Percentiles rank a stretch among this genome's conserved stretches.
Conservation (phyloP, 2,329 filamentous ascomycete species). For the Botrytis pseudocinerea region DNA sequence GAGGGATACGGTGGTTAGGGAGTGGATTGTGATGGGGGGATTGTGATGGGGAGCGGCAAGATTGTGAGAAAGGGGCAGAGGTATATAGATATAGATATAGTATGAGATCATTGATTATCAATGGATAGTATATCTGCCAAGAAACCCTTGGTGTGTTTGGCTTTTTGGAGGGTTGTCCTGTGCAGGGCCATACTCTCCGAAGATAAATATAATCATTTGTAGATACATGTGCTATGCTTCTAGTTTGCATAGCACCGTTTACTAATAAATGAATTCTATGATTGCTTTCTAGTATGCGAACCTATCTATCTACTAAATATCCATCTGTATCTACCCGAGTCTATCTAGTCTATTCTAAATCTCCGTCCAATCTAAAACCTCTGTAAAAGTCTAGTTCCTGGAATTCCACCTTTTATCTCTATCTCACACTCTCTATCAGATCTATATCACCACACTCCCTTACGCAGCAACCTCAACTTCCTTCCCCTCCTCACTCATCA, state of each 20-base stretch:
- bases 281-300: neutral
- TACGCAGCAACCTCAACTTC: neutral
- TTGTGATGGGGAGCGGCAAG: neutral
- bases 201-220: neutral
- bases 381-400: too few relatives aligned
- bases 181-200: neutral
- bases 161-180: neutral
- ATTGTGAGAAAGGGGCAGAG: neutral
- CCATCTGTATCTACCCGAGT: neutral
- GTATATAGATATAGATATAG: neutral
- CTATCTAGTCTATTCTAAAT: neutral
- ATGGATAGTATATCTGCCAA: neutral
- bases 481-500: neutral
- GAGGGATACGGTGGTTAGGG: slow-evolving; percentile 13
- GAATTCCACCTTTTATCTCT: neutral
- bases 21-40: slow-evolving; percentile 14
- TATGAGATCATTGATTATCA: neutral
- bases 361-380: neutral
- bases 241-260: neutral
- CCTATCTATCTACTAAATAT: neutral
- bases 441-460: neutral
- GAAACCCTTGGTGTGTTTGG: neutral
- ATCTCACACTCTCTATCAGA: neutral
- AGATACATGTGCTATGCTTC: neutral
- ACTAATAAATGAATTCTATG: neutral